These are phyloP conservation scores for Blastomyces gilchristii DNA, from an alignment of 2,329 filamentous ascomycete species.

Conservation along the genomic window DNA sequence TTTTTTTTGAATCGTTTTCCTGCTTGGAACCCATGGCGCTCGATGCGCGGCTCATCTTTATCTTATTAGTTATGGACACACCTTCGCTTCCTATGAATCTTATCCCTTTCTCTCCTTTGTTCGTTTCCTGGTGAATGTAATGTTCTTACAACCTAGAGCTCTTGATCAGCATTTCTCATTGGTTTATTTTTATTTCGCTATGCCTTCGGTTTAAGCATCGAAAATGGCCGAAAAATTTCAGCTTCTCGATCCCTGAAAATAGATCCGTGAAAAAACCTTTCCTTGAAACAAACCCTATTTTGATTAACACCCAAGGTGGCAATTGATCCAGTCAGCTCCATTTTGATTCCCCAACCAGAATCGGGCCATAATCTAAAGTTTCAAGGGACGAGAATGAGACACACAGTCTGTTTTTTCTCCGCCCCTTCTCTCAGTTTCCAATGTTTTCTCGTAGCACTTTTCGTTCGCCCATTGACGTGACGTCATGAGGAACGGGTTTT, in stretches of 20 bases:
- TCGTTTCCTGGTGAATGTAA: not conserved
- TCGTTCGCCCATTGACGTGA: too few relatives aligned
- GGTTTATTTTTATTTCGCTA: not conserved
- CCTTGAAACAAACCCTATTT: too few relatives aligned
- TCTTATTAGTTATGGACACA: not conserved
- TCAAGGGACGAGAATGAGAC: too few relatives aligned
- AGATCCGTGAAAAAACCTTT: not conserved
- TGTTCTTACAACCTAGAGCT: not conserved
- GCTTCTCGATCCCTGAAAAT: not conserved
- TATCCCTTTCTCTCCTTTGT: not conserved
- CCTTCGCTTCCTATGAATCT: not conserved
- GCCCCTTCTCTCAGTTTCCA: too few relatives aligned
- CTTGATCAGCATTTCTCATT: not conserved
- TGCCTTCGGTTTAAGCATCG: not conserved
- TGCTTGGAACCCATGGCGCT: not conserved
- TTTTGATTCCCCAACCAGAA: too few relatives aligned
- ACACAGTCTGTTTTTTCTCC: too few relatives aligned
- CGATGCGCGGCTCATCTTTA: not conserved
- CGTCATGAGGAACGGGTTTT: not conserved
- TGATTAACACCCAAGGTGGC: too few relatives aligned
- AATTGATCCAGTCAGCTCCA: too few relatives aligned
- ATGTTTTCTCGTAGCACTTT: too few relatives aligned
- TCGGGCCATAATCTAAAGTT: too few relatives aligned
- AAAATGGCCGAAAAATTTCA: not conserved
- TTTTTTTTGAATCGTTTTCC: not conserved